These are phyloP conservation scores for Quercus robur DNA, from an alignment of 306 rosid genomes.

Conservation along the genomic window DNA sequence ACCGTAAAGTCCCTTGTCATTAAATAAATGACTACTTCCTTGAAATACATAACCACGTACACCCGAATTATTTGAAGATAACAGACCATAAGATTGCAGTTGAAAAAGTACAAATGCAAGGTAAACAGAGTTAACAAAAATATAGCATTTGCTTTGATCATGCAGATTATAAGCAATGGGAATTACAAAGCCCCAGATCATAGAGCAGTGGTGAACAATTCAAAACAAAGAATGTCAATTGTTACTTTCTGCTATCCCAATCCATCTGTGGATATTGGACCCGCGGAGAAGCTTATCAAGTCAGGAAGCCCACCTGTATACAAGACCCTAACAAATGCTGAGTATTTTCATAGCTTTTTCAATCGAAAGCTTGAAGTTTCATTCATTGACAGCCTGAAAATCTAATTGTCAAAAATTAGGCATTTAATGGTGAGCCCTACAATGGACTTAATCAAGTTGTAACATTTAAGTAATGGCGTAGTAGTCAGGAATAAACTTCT, in stretches of 20 bases:
- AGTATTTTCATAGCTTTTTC: conserved; percentile 33
- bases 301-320: conserved; percentile 26
- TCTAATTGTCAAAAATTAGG: neutral
- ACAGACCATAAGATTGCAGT: no score
- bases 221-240: conserved; percentile 35
- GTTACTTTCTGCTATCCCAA: conserved; percentile 43
- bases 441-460: no score
- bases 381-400: conserved; percentile 37
- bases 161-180: conserved; percentile 48
- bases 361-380: conserved; percentile 35
- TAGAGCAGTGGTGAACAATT: conserved; percentile 42
- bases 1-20: no score
- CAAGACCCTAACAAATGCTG: conserved; percentile 34
- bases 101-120: neutral
- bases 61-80: no score
- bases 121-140: neutral
- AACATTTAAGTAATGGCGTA: no score
- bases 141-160: neutral
- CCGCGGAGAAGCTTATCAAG: conserved; percentile 20
- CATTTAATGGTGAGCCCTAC: no score
- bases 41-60: no score
- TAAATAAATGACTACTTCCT: no score
- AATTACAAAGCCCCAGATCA: conserved; percentile 50
- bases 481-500: no score
- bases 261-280: conserved; percentile 30